phyloP scores from a whole-genome alignment of 805 yeast species.

The Komagataella pseudopastoris region DNA sequence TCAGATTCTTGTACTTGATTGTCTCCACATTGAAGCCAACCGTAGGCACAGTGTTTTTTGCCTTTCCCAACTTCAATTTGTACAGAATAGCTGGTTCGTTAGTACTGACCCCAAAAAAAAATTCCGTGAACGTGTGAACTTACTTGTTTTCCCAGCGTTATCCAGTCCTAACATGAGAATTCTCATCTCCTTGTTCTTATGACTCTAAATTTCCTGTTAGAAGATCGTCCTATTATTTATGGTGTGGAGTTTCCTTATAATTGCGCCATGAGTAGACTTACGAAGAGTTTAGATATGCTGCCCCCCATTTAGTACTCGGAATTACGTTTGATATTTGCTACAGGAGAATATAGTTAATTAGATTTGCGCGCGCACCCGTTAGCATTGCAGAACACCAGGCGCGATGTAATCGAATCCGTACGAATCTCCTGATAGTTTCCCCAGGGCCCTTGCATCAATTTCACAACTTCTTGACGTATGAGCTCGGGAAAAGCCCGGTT shows the following conservation, averaged over 20 bases:
- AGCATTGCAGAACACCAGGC: not conserved
- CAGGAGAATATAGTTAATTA: not conserved
- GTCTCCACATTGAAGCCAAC: conserved; percentile 85
- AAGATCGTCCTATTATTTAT: not conserved
- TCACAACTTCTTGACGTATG: conserved; percentile 35
- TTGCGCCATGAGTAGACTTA: not conserved
- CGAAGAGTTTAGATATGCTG: not conserved
- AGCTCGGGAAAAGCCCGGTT: conserved; percentile 66
- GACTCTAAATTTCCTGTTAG: conserved; percentile 4
- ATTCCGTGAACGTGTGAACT: conserved; percentile 7
- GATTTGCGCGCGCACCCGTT: not conserved
- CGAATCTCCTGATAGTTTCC: too few relatives aligned
- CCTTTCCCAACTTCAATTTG: conserved; percentile 66
- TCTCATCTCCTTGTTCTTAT: conserved; percentile 19
- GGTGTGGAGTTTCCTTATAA: not conserved
- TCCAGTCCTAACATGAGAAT: conserved; percentile 88
- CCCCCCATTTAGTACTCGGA: not conserved
- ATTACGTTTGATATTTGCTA: not conserved
- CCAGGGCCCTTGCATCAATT: not conserved
- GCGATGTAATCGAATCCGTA: not conserved
- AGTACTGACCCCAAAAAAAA: not conserved
- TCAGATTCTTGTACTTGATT: conserved; percentile 25
- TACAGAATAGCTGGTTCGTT: conserved; percentile 47
- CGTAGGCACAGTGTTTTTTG: conserved; percentile 76
- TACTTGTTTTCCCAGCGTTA: conserved; percentile 79